These are phyloP conservation scores for Scedosporium minutisporum DNA, from an alignment of 2,329 filamentous ascomycete species.

Conservation along the genomic window DNA sequence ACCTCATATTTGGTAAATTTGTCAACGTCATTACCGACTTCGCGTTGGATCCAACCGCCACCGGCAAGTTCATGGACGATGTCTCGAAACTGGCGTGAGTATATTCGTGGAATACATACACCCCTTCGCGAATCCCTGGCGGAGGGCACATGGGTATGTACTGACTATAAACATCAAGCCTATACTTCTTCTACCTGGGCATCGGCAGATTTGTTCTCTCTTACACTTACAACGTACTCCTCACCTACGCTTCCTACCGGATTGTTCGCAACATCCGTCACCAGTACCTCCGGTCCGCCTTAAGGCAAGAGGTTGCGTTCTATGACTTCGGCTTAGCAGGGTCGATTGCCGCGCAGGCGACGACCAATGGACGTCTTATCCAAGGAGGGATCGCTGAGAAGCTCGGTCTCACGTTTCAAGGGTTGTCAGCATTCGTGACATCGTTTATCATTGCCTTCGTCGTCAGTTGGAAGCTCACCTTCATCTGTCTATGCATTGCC, in stretches of 20 bases:
- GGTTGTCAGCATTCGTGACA: conserved; percentile 27
- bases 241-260: conserved; percentile 41
- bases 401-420: conserved; percentile 30
- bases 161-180: conserved; percentile 21
- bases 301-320: conserved; percentile 39
- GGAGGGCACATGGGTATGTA: background rate
- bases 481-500: conserved; percentile 34
- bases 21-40: conserved; percentile 49
- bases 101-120: conserved; percentile 10
- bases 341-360: conserved; percentile 35
- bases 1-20: conserved; percentile 45
- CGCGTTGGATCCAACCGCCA: conserved; percentile 31
- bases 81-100: conserved; percentile 36
- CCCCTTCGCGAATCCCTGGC: too few species aligned
- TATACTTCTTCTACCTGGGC: conserved; percentile 51
- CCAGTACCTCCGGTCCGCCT: conserved; percentile 19
- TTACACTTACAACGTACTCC: conserved; percentile 33
- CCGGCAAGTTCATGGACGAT: conserved; percentile 37
- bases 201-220: conserved; percentile 40
- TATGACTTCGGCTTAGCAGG: conserved; percentile 36
- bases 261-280: conserved; percentile 38
- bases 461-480: conserved; percentile 31
- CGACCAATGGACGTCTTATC: conserved; percentile 36
- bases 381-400: conserved; percentile 36
- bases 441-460: conserved; percentile 30